Conservation (phyloP, 139 green algal species). For the Nannochloris sp. region DNA sequence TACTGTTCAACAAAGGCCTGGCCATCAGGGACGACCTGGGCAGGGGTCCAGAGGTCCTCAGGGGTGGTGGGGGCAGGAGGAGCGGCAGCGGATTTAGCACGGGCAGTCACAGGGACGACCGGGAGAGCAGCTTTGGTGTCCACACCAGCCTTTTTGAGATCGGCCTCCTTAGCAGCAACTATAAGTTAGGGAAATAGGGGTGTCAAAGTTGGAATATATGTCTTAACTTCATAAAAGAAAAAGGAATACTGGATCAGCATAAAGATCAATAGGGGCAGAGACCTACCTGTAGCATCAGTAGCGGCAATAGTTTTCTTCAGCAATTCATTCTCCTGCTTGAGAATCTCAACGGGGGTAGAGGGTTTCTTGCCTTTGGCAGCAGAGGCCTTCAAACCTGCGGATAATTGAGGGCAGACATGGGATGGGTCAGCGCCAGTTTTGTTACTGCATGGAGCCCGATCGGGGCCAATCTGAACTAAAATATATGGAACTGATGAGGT, state of each 20-base stretch:
- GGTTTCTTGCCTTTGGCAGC: not conserved
- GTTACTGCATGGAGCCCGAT: no score
- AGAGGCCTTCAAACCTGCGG: no score
- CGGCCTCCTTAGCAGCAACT: slow-evolving; percentile 8
- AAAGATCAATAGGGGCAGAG: not conserved
- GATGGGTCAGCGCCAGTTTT: no score
- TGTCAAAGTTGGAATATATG: not conserved
- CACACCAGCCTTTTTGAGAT: slow-evolving; percentile 15
- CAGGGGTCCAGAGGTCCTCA: slow-evolving; percentile 40
- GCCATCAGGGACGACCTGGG: not conserved
- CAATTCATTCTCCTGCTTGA: slow-evolving; percentile 68
- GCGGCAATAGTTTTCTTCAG: slow-evolving; percentile 52
- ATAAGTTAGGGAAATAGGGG: not conserved
- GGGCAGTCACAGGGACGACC: not conserved
- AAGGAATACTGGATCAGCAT: no score
- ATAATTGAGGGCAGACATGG: no score
- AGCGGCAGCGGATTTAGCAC: not conserved
- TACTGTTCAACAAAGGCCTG: slow-evolving; percentile 22
- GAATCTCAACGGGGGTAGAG: slow-evolving; percentile 48
- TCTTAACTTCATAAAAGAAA: not conserved
- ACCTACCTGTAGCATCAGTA: slow-evolving; percentile 15
- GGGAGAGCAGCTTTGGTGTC: slow-evolving; percentile 3
- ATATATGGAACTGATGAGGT: no score
- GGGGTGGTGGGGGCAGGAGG: not conserved
- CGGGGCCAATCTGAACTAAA: no score